Conservation (phyloP, 805 yeast genomes). For the Candida fluviatilis region DNA sequence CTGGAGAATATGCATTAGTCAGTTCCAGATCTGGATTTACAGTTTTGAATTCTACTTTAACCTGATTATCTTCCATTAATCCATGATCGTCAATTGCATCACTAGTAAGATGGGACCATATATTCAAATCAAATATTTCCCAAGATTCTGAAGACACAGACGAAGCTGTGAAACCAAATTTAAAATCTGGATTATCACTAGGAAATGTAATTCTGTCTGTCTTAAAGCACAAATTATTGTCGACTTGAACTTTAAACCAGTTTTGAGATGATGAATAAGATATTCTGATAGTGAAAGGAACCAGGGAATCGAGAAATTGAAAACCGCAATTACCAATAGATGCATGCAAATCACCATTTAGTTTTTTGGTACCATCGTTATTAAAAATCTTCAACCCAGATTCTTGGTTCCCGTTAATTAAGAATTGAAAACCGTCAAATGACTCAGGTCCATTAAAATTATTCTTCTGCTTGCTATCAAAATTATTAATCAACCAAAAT, state of each 20-base stretch:
- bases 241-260: constrained; percentile 62
- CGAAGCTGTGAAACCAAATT: constrained; percentile 46
- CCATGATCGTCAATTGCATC: constrained; percentile 60
- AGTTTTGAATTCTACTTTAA: constrained; percentile 33
- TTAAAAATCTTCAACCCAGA: constrained; percentile 54
- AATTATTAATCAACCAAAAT: constrained; percentile 44
- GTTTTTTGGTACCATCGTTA: constrained; percentile 51
- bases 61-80: constrained; percentile 38
- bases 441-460: constrained; percentile 49
- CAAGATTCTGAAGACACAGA: constrained; percentile 47
- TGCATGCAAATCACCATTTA: constrained; percentile 23
- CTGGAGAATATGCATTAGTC: constrained; percentile 6
- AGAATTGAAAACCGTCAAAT: constrained; percentile 62
- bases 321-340: constrained; percentile 56
- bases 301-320: constrained; percentile 61
- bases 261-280: constrained; percentile 47
- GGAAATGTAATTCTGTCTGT: constrained; percentile 52
- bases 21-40: constrained; percentile 13
- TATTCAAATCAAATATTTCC: constrained; percentile 58
- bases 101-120: constrained; percentile 49
- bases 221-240: constrained; percentile 67
- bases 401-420: constrained; percentile 48
- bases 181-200: constrained; percentile 27
- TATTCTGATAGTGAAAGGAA: constrained; percentile 65
- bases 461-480: constrained; percentile 11